Evolutionary conservation across 805 yeast species (phyloP).

Genomic region (Yarrowia divulgata): DNA sequence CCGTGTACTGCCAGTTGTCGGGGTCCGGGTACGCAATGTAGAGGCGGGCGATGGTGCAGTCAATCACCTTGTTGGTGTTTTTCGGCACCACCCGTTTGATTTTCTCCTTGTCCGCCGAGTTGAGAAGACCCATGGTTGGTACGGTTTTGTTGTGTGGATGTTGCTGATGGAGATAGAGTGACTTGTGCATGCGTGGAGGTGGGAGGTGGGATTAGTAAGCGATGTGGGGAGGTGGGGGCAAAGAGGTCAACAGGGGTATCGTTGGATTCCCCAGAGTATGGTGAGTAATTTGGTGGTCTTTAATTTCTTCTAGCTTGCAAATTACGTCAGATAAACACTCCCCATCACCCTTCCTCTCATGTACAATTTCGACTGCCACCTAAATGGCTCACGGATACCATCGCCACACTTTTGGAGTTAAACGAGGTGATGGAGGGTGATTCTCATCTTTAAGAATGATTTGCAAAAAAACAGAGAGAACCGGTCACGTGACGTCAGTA

Average conservation of each 20-base stretch:
- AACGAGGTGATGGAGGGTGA: background rate
- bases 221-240: background rate
- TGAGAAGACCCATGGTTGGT: conserved; percentile 46
- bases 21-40: conserved; percentile 91
- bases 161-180: conserved; percentile 26
- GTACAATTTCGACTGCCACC: background rate
- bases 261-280: too few species aligned
- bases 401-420: conserved; percentile 1
- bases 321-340: too few species aligned
- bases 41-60: conserved; percentile 87
- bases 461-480: background rate
- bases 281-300: too few species aligned
- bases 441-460: too few species aligned
- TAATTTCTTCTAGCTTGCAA: too few species aligned
- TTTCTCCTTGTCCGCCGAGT: conserved; percentile 77
- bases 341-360: background rate
- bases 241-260: too few species aligned
- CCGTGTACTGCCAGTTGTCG: conserved; percentile 84
- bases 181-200: conserved; percentile 8
- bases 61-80: conserved; percentile 83
- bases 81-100: conserved; percentile 90
- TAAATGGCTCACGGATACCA: conserved; percentile 14
- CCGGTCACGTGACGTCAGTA: background rate
- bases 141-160: background rate
- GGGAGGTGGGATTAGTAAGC: background rate